Conservation (phyloP, 1,284 basidiomycete genomes). For the Naganishia cerealis region DNA sequence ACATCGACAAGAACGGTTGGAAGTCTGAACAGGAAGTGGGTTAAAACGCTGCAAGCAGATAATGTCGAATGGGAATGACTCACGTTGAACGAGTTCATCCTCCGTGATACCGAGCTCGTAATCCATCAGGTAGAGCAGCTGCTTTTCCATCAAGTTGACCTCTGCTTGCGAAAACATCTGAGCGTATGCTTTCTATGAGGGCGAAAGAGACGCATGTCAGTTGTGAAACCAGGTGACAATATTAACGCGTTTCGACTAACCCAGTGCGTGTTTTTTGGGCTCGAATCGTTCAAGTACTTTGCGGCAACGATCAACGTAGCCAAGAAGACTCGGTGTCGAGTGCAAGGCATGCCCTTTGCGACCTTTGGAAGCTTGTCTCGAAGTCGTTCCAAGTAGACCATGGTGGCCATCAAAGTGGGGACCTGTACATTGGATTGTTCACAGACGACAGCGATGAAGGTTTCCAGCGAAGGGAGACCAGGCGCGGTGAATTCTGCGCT, state of each 20-base stretch:
- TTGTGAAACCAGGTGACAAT: background rate
- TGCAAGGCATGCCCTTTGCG: slow-evolving; percentile 79
- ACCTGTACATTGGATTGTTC: slow-evolving; percentile 86
- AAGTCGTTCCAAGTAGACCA: slow-evolving; percentile 89
- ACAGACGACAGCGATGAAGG: slow-evolving; percentile 84
- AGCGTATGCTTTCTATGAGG: slow-evolving; percentile 61
- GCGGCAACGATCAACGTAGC: slow-evolving; percentile 92
- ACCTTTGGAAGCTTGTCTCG: slow-evolving; percentile 75
- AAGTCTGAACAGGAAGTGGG: slow-evolving; percentile 37
- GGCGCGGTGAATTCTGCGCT: slow-evolving; percentile 46
- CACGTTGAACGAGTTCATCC: slow-evolving; percentile 63
- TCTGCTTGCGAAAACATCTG: slow-evolving; percentile 64
- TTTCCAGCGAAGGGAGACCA: slow-evolving; percentile 72
- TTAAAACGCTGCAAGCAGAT: background rate
- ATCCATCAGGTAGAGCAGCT: slow-evolving; percentile 82
- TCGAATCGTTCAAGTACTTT: slow-evolving; percentile 96
- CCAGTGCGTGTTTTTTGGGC: slow-evolving; percentile 95
- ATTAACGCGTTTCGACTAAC: slow-evolving; percentile 47
- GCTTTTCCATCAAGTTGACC: slow-evolving; percentile 94
- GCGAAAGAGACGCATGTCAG: slow-evolving; percentile 4
- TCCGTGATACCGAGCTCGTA: slow-evolving; percentile 85
- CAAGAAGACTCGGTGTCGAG: slow-evolving; percentile 90
- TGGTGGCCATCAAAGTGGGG: slow-evolving; percentile 83
- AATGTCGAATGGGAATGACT: slow-evolving; percentile 32
- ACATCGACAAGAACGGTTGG: slow-evolving; percentile 47